phyloP scores from a whole-genome alignment of 2,329 filamentous ascomycete species.

The Daldinia sp. region DNA sequence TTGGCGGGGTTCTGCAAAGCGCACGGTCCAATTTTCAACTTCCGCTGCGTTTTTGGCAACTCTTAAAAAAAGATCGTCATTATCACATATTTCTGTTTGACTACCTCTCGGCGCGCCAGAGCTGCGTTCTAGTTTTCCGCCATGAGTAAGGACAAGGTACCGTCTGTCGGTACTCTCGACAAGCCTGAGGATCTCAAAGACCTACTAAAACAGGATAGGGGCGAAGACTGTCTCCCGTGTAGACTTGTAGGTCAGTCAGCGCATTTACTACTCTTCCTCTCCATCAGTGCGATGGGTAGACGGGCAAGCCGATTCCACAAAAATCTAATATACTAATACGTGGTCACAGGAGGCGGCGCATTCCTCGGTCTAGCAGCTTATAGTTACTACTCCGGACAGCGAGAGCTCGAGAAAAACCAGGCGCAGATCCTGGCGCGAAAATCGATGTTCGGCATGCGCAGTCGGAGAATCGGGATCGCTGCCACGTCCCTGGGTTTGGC shows the following conservation, averaged over 20 bases:
- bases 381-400: slow-evolving; percentile 78
- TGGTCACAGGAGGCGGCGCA: slow-evolving; percentile 69
- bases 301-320: background rate
- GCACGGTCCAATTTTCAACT: slow-evolving; percentile 15
- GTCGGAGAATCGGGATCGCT: slow-evolving; percentile 71
- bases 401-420: slow-evolving; percentile 73
- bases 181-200: slow-evolving; percentile 69
- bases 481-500: slow-evolving; percentile 72
- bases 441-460: slow-evolving; percentile 76
- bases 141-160: slow-evolving; percentile 59
- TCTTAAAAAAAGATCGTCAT: background rate
- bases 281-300: too few species aligned
- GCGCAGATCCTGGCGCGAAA: slow-evolving; percentile 72
- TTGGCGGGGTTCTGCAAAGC: background rate
- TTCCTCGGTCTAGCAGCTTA: slow-evolving; percentile 80
- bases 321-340: slow-evolving; percentile 11
- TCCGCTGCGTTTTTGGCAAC: background rate
- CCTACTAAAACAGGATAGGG: slow-evolving; percentile 63
- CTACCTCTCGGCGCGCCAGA: background rate
- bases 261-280: background rate
- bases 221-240: slow-evolving; percentile 75
- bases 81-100: background rate
- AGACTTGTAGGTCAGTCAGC: slow-evolving; percentile 70
- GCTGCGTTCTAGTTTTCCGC: slow-evolving; percentile 7
- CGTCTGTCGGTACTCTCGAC: slow-evolving; percentile 62